phyloP scores from a whole-genome alignment of 2,329 filamentous ascomycete species.

The Trichoderma afroharzianum region DNA sequence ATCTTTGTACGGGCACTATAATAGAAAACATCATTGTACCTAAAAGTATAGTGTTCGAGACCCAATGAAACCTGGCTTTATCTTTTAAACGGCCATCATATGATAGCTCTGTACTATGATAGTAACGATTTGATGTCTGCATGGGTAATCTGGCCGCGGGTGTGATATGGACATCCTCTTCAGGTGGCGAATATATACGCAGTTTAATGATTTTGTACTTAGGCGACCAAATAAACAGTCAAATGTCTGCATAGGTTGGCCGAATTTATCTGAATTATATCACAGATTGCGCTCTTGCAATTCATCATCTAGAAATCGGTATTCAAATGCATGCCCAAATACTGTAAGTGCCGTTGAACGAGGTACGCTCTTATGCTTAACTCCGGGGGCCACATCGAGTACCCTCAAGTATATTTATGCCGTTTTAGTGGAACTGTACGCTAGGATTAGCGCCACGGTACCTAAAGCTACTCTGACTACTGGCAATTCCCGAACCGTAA shows the following conservation, averaged over 20 bases:
- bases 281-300: neutral
- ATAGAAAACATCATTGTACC: neutral
- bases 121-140: neutral
- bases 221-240: neutral
- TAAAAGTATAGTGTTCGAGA: neutral
- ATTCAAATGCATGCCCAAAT: neutral
- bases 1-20: neutral
- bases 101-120: neutral
- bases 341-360: neutral
- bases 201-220: neutral
- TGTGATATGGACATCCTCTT: neutral
- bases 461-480: neutral
- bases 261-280: neutral
- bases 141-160: neutral
- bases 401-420: neutral
- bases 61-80: neutral
- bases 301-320: neutral
- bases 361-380: neutral
- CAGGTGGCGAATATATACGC: neutral
- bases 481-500: neutral
- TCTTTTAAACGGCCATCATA: neutral
- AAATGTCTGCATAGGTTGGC: neutral
- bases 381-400: neutral
- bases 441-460: neutral
- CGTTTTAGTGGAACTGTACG: fast-evolving